Evolutionary conservation across 257 asterid genomes (phyloP), one percentile per base, ranked within the genome.

Genomic region (Phtheirospermum japonicum): DNA sequence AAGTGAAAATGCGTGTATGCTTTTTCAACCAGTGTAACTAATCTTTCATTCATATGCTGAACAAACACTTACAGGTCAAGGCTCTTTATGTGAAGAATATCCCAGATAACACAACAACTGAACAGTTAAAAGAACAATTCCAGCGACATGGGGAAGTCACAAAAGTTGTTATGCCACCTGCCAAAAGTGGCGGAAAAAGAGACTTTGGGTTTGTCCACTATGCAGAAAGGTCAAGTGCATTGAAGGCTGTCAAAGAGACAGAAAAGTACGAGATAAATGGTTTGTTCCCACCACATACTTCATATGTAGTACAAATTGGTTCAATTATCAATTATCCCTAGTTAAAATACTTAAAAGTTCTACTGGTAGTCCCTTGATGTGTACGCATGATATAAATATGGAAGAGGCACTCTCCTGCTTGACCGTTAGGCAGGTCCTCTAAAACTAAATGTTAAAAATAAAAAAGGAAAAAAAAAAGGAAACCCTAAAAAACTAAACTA

Each of bases 121-220:
- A 91, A 42, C 85, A 82, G 57, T 75, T 91, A 74, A 88, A 88
- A 82, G 95, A 84, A 70, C 76, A 83, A 46, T 91, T 91, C 75
- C 87, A 82, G 75, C 83, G 71, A 40, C 94, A 91, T 56, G 98
- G 98, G 57, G 96, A 91, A 68, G 98, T 91, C 54, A 88, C 85
- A 13, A 91, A 86, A 74, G 95, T 91, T 54, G 96, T 91, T 63
- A 88, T 84, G 96, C 98, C 98, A 17, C 96, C 95, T 50, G 90
- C 95, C 66, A 91, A 85, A 85, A 77, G 73, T 80, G 98, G 96
- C 57, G 98, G 96, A 33, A 91, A 88, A 76, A 73, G 98, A 43
- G 95, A 88, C 59, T 88, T 91, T 57, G 96, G 95, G 45, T 88
- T 91, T 71, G 85, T 91, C 70, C 93, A 86, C 75, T 91, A 76